Conservation (phyloP, 2,329 filamentous ascomycete genomes). For the Ophiostoma tasmaniense region DNA sequence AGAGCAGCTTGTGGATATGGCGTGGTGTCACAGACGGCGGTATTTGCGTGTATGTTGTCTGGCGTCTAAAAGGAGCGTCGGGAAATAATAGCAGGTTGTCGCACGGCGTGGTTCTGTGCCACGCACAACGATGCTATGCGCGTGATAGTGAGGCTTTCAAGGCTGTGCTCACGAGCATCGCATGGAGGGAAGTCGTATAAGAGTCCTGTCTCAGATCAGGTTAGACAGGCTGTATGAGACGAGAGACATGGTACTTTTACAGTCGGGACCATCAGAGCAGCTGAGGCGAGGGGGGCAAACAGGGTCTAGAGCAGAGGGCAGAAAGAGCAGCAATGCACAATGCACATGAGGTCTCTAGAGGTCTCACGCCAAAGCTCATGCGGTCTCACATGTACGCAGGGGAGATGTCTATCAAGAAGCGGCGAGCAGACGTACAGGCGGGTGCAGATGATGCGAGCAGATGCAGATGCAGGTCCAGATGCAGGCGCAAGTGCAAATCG, state of each 20-base stretch:
- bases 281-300: not conserved
- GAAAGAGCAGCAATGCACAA: not conserved
- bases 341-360: not conserved
- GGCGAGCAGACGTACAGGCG: not conserved
- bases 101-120: conserved; percentile 6
- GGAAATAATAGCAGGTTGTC: conserved; percentile 1
- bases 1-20: not conserved
- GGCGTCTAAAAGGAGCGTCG: not conserved
- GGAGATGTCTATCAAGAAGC: not conserved
- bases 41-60: not conserved
- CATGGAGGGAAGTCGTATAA: conserved; percentile 6
- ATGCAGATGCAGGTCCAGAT: not conserved
- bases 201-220: conserved; percentile 12
- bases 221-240: conserved; percentile 13
- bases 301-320: not conserved
- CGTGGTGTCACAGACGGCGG: not conserved
- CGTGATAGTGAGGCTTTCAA: conserved; percentile 11
- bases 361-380: not conserved
- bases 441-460: not conserved
- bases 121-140: conserved; percentile 13
- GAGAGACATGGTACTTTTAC: not conserved
- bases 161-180: conserved; percentile 7
- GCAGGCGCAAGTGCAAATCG: not conserved
- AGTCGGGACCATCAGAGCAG: not conserved
- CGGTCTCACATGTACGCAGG: conserved; percentile 3